A percentile compares a stretch with the other conserved stretches of the same genome.
phyloP scores from a whole-genome alignment of 1,139 yeast species.

The Yamadazyma atlantica region DNA sequence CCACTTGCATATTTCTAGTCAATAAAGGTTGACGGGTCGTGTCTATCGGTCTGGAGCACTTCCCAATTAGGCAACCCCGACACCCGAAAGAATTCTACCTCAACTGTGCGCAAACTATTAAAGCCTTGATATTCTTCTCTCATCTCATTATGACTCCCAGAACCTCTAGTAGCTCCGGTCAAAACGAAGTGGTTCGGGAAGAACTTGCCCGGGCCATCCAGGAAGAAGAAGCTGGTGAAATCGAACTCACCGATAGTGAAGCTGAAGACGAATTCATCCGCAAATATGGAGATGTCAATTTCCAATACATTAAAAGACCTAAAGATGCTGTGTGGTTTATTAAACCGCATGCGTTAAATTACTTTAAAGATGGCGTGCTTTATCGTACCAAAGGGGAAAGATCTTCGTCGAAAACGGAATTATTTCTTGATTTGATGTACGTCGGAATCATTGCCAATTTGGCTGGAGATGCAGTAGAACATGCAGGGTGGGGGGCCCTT shows the following conservation, averaged over 20 bases:
- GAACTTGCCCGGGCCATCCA: background rate
- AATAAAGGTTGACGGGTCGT: too few species aligned
- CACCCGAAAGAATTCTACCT: background rate
- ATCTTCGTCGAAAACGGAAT: conserved; percentile 50
- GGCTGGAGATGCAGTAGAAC: conserved; percentile 54
- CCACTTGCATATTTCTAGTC: too few species aligned
- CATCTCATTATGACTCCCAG: too few species aligned
- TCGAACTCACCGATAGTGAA: conserved; percentile 30
- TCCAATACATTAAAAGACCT: conserved; percentile 50
- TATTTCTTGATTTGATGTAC: conserved; percentile 62
- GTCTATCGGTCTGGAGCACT: too few species aligned
- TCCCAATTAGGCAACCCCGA: background rate
- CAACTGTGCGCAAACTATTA: too few species aligned
- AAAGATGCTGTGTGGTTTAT: conserved; percentile 45
- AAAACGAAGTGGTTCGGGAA: too few species aligned
- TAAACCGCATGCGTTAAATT: conserved; percentile 61
- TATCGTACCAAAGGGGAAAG: conserved; percentile 60
- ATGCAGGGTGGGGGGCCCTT: conserved; percentile 49
- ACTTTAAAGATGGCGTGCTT: conserved; percentile 56
- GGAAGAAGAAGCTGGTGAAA: conserved; percentile 7
- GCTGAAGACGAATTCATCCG: conserved; percentile 48
- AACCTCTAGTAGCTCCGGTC: too few species aligned
- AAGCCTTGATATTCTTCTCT: too few species aligned
- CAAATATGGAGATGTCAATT: conserved; percentile 51
- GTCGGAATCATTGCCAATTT: conserved; percentile 65